These are phyloP conservation scores for Chlorella sp. DNA, from an alignment of 139 green algal species.

Conservation along the genomic window DNA sequence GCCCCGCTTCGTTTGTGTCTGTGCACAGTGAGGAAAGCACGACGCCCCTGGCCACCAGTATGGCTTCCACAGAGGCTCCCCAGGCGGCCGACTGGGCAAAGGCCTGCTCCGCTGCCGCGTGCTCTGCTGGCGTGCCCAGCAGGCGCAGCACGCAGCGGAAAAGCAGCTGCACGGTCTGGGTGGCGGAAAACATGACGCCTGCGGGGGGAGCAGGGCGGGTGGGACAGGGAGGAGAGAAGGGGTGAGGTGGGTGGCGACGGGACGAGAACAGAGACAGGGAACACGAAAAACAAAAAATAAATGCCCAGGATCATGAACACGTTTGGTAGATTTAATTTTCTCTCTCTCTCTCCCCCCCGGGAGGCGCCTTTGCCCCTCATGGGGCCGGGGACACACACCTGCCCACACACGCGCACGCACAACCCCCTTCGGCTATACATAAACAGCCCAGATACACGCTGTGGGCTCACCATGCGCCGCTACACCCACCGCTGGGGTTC, in stretches of 20 bases:
- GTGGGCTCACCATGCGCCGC: too few relatives aligned
- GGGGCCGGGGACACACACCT: too few relatives aligned
- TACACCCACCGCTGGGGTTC: too few relatives aligned
- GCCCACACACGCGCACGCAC: too few relatives aligned
- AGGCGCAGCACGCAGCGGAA: slow-evolving; percentile 19
- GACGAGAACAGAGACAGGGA: neutral
- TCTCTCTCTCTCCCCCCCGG: too few relatives aligned
- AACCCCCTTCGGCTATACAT: too few relatives aligned
- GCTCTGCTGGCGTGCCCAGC: slow-evolving; percentile 1
- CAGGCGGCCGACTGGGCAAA: slow-evolving; percentile 22
- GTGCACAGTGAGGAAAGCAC: slow-evolving; percentile 5
- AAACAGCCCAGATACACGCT: too few relatives aligned
- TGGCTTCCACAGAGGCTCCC: slow-evolving; percentile 22
- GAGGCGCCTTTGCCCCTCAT: too few relatives aligned
- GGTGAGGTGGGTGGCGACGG: too few relatives aligned
- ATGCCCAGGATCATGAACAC: too few relatives aligned
- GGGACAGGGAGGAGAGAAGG: neutral
- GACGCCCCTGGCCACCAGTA: slow-evolving; percentile 10
- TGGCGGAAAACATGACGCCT: slow-evolving; percentile 22
- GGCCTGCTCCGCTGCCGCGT: neutral
- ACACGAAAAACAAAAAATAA: too few relatives aligned
- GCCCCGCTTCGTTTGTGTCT: neutral
- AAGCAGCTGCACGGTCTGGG: slow-evolving; percentile 37
- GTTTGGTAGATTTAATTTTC: too few relatives aligned
- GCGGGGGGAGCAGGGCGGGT: neutral